Base-by-base conservation (phyloP, 805 yeast genomes). In the Candida cerambycidarum region DNA sequence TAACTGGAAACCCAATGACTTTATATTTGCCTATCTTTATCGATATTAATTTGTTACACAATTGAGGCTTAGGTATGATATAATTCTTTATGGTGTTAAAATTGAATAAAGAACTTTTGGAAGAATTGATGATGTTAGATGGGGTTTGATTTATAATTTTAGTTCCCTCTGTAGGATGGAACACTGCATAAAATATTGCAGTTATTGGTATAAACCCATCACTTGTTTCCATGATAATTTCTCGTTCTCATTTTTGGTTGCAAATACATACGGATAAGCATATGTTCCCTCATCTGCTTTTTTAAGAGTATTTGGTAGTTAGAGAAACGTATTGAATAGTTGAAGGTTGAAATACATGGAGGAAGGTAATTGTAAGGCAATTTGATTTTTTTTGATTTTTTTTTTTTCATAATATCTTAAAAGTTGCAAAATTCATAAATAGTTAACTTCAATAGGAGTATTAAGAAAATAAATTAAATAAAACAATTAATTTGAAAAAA, bases 121-220 rank as follows among this genome's bases (percentile, higher is more conserved):
- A 28, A 59, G 63, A 5, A 72, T 72, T 5, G 18, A 82, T 78
- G 3, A 85, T 71, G 5, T 89, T 87, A 30, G 82, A 79, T 1
- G 99, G 99, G 0, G 89, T 95, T 59, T 93, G 97, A 55, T 85
- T 86, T 4, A 86, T 76, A 5, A 92, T 90, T 63, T 89, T 89
- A 0, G 98, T 84, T 1, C 99, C 99, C 56, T 89, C 96, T 0
- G 93, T 86, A 0, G 97, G 97, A 55, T 93, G 97, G 63, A 93
- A 93, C 0, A 87, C 88, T 0, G 97, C 82, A 61, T 88, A 93
- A 61, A 93, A 90, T 34, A 89, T 71, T 1, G 97, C 93, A 44
- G 79, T 73, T 13, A 93, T 89, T n/a, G 95, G 96, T 5, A 83
- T 85, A 57, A 90, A 89, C 15, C 96, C 96, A 61, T 69, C 75